phyloP scores from a whole-genome alignment of 2,329 filamentous ascomycete species.

The Fusarium nygamai region DNA sequence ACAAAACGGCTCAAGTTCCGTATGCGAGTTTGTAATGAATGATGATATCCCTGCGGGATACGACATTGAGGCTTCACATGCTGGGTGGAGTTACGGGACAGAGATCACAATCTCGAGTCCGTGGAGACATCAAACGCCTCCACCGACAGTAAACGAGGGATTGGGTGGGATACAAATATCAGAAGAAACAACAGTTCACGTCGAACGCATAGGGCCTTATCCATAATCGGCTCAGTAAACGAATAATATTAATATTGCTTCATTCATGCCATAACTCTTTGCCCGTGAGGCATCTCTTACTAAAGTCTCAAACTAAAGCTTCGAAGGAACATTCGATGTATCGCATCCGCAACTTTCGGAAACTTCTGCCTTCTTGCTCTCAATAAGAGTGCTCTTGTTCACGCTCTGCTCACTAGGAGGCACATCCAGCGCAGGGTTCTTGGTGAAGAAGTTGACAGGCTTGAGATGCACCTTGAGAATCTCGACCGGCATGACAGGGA shows the following conservation, averaged over 20 bases:
- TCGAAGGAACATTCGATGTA: background rate
- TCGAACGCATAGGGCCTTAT: background rate
- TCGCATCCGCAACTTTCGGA: slow-evolving; percentile 4
- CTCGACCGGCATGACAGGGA: slow-evolving; percentile 56
- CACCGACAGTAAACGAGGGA: background rate
- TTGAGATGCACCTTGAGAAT: slow-evolving; percentile 36
- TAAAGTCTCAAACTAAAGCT: background rate
- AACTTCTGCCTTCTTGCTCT: background rate
- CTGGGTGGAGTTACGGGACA: slow-evolving; percentile 20
- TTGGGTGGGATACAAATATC: slow-evolving; percentile 17
- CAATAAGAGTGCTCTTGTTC: slow-evolving; percentile 28
- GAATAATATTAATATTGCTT: background rate
- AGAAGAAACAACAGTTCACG: slow-evolving; percentile 18
- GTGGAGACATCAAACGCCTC: slow-evolving; percentile 7
- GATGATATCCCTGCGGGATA: slow-evolving; percentile 12
- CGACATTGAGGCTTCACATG: slow-evolving; percentile 16
- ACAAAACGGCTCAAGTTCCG: slow-evolving; percentile 7
- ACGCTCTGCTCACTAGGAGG: slow-evolving; percentile 42
- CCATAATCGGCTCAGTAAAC: background rate
- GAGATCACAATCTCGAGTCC: slow-evolving; percentile 18
- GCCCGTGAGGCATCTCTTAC: background rate
- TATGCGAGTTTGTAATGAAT: slow-evolving; percentile 9
- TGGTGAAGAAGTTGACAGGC: slow-evolving; percentile 59
- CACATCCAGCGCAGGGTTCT: slow-evolving; percentile 59
- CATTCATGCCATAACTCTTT: background rate